Conservation (phyloP, 768 basidiomycete genomes). For the Leccinum subgranulosum region DNA sequence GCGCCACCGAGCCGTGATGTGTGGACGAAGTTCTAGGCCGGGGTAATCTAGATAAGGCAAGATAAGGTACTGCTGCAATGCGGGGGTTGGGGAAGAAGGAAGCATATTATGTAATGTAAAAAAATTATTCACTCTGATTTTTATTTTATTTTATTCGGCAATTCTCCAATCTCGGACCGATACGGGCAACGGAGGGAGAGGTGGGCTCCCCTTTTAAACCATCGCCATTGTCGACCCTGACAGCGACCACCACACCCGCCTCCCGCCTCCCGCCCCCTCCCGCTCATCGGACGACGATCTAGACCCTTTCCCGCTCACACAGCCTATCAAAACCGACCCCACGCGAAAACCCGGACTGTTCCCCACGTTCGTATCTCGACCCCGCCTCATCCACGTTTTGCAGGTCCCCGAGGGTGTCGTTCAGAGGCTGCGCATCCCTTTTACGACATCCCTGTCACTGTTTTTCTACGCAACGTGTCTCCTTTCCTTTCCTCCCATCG, state of each 20-base stretch:
- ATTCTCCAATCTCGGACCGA: constrained; percentile 24
- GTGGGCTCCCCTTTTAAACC: constrained; percentile 3
- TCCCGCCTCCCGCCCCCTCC: not conserved
- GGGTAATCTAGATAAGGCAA: constrained; percentile 27
- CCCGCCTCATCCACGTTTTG: constrained; percentile 26
- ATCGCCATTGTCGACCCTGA: constrained; percentile 7
- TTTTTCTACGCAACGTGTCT: constrained; percentile 23
- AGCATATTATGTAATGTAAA: constrained; percentile 10
- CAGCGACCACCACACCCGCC: not conserved
- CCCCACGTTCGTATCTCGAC: constrained; percentile 24
- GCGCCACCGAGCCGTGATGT: not conserved
- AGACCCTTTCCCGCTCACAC: not conserved
- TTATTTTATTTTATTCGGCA: constrained; percentile 4
- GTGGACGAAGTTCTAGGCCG: constrained; percentile 16
- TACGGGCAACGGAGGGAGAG: constrained; percentile 18
- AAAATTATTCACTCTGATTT: not conserved
- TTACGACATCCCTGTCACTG: constrained; percentile 25
- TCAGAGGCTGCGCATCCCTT: constrained; percentile 6
- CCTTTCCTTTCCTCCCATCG: constrained; percentile 15
- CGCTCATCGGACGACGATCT: not conserved
- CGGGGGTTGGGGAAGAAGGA: constrained; percentile 14
- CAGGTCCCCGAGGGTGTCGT: constrained; percentile 25
- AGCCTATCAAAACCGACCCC: not conserved
- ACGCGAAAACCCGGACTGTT: constrained; percentile 12
- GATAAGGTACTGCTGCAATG: constrained; percentile 22